Evolutionary conservation across 768 basidiomycete species (phyloP).

Genomic region (Phanerochaete sordida): DNA sequence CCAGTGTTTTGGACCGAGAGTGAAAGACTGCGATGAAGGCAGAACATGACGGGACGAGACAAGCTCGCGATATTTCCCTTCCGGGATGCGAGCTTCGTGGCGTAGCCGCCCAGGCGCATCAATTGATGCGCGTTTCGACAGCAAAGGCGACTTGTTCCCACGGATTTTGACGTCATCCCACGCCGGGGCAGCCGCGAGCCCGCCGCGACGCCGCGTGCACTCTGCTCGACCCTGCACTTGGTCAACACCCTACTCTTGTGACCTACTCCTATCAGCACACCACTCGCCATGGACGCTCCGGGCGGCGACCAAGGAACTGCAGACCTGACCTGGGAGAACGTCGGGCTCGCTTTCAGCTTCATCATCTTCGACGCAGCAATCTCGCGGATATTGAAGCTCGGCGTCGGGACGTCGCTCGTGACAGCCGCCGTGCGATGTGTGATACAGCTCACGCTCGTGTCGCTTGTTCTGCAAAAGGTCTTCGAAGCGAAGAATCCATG

Average conservation of each 20-base stretch:
- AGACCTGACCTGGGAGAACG: conserved; percentile 66
- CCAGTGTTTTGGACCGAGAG: no score
- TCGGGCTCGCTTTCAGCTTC: conserved; percentile 71
- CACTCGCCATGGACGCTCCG: conserved; percentile 17
- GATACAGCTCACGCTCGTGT: conserved; percentile 74
- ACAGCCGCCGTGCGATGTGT: conserved; percentile 73
- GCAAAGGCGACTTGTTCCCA: no score
- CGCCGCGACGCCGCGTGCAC: neutral
- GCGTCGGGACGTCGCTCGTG: conserved; percentile 63
- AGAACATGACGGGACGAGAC: no score
- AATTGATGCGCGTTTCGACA: neutral
- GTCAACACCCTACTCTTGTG: neutral
- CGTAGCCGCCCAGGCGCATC: neutral
- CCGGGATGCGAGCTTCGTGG: neutral
- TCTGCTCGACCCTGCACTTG: neutral
- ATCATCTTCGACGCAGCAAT: conserved; percentile 68
- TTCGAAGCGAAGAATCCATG: conserved; percentile 74
- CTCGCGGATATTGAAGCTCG: conserved; percentile 63
- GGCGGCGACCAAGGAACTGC: conserved; percentile 13
- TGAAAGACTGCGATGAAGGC: no score
- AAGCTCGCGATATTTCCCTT: neutral
- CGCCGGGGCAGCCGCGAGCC: neutral
- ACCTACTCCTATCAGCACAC: neutral
- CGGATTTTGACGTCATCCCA: neutral
- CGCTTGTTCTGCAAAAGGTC: conserved; percentile 63